phyloP scores from a whole-genome alignment of 768 basidiomycete genomes.

The Wakefieldia striispora region DNA sequence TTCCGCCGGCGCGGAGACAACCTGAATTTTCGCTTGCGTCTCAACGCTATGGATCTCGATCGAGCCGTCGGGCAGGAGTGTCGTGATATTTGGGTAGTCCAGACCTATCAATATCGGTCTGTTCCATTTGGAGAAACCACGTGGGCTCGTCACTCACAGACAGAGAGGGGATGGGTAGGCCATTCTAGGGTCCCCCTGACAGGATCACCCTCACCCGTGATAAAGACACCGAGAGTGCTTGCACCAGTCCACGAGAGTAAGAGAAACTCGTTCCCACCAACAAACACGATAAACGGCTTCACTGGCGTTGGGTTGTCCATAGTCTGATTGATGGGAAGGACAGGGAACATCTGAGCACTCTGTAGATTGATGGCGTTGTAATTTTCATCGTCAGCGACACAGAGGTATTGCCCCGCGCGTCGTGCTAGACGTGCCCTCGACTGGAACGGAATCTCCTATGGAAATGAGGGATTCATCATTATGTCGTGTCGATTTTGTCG shows the following conservation, averaged over 20 bases:
- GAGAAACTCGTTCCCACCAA: slow-evolving; percentile 79
- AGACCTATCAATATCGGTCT: slow-evolving; percentile 47
- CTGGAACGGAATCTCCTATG: slow-evolving; percentile 70
- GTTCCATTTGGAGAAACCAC: background rate
- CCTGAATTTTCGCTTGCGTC: slow-evolving; percentile 69
- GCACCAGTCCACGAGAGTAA: slow-evolving; percentile 82
- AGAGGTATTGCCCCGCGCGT: slow-evolving; percentile 61
- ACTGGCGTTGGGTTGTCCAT: slow-evolving; percentile 39
- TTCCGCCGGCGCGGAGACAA: slow-evolving; percentile 50
- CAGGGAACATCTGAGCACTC: slow-evolving; percentile 62
- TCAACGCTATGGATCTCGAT: slow-evolving; percentile 82
- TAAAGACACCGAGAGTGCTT: slow-evolving; percentile 81
- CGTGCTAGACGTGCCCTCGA: slow-evolving; percentile 57
- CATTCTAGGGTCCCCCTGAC: slow-evolving; percentile 88
- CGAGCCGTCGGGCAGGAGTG: slow-evolving; percentile 74
- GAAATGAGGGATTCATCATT: background rate
- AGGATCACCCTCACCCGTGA: slow-evolving; percentile 83
- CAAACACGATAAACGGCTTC: slow-evolving; percentile 72
- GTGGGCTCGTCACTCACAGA: slow-evolving; percentile 55
- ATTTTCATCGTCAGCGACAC: slow-evolving; percentile 66
- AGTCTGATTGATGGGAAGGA: slow-evolving; percentile 80
- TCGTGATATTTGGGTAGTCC: slow-evolving; percentile 78
- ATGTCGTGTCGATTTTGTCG: background rate
- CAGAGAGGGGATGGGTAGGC: slow-evolving; percentile 70
- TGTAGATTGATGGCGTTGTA: slow-evolving; percentile 83